Conservation (phyloP, 169 alveolate species). For the Plasmodium sp. region DNA sequence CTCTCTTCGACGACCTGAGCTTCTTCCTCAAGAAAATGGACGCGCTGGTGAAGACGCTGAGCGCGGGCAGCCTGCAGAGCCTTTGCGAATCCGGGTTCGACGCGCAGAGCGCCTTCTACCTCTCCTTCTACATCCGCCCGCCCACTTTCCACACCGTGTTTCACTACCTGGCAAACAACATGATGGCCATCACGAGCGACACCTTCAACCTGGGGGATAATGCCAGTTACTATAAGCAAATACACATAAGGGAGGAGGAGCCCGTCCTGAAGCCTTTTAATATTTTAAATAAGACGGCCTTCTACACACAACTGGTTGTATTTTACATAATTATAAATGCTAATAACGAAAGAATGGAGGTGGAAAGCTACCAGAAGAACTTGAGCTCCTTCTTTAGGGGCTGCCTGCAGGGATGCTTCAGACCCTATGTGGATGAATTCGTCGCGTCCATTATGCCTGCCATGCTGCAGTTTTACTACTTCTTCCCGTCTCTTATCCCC, state of each 20-base stretch:
- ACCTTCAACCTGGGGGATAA: conserved; percentile 35
- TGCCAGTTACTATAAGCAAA: conserved; percentile 24
- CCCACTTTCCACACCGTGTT: conserved; percentile 20
- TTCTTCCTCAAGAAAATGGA: conserved; percentile 65
- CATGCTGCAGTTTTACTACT: conserved; percentile 44
- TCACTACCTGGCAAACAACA: conserved; percentile 27
- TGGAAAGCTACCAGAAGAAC: not conserved
- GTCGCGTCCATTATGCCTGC: conserved; percentile 2
- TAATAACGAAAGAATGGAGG: conserved; percentile 14
- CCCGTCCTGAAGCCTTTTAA: conserved; percentile 32
- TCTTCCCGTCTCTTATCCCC: conserved; percentile 60
- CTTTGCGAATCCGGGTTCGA: conserved; percentile 69
- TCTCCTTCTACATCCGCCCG: conserved; percentile 46
- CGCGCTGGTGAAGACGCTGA: conserved; percentile 18
- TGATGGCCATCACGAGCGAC: conserved; percentile 32
- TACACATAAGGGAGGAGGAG: conserved; percentile 8
- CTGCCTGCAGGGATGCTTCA: conserved; percentile 11
- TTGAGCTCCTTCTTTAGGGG: not conserved
- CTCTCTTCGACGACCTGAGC: not conserved
- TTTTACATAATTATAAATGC: conserved; percentile 48
- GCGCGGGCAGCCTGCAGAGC: not conserved
- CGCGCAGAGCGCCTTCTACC: conserved; percentile 35
- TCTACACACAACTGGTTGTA: conserved; percentile 54
- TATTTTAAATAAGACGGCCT: conserved; percentile 26
- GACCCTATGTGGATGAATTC: conserved; percentile 12